A percentile compares a stretch with the other conserved stretches of the same genome.
Conservation (phyloP, 257 asterid genomes). For the Salvia hispanica region DNA sequence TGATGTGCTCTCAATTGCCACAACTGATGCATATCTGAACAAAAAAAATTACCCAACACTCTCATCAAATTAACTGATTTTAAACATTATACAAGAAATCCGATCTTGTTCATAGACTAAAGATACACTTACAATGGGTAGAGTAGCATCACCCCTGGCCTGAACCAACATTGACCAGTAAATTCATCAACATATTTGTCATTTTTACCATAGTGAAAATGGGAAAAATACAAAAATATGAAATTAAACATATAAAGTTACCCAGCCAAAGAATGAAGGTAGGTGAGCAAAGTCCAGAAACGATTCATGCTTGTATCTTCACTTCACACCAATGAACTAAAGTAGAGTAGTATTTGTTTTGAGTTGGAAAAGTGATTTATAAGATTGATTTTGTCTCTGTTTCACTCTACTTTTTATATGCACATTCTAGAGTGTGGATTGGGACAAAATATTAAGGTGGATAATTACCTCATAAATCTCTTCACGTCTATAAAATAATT, state of each 20-base stretch:
- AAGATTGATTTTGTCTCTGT: background rate
- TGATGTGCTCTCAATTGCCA: constrained; percentile 52
- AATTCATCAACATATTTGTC: background rate
- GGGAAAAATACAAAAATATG: background rate
- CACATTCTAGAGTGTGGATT: background rate
- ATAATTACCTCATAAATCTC: background rate
- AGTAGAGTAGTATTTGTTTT: no score
- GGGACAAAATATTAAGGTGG: background rate
- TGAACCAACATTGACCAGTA: constrained; percentile 27
- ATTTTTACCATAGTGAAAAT: background rate
- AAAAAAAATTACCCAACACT: no score
- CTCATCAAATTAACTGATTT: no score
- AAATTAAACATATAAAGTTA: background rate
- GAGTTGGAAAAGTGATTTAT: background rate
- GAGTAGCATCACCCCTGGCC: constrained; percentile 55
- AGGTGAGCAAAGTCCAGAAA: constrained; percentile 43
- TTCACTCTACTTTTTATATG: background rate
- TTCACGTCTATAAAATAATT: background rate
- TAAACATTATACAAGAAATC: no score
- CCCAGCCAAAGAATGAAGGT: constrained; percentile 51
- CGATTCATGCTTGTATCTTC: constrained; percentile 33
- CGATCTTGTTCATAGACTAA: no score
- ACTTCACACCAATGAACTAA: background rate
- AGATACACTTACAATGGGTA: constrained; percentile 46
- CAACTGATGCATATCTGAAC: constrained; percentile 50